Conservation (phyloP, 1,284 basidiomycete species). For the Rhodofomes roseus region DNA sequence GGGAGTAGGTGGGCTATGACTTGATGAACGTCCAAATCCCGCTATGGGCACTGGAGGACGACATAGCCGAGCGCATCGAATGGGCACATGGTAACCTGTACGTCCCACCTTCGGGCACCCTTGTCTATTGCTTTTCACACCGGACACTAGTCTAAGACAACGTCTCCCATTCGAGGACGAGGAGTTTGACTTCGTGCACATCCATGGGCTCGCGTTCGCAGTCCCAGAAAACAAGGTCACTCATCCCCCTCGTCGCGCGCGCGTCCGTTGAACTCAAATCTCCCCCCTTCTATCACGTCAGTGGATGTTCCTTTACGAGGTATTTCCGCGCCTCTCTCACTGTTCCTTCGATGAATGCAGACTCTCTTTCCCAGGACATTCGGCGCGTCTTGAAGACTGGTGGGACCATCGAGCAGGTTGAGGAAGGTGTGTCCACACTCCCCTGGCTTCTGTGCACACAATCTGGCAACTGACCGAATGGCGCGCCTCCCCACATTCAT, state of each 20-base stretch:
- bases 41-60: constrained; percentile 42
- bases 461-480: neutral
- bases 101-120: constrained; percentile 17
- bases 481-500: neutral
- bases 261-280: neutral
- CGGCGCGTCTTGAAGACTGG: constrained; percentile 63
- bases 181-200: constrained; percentile 74
- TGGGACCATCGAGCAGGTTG: constrained; percentile 65
- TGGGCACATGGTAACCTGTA: constrained; percentile 79
- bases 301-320: constrained; percentile 71
- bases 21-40: constrained; percentile 69
- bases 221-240: constrained; percentile 72
- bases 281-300: constrained; percentile 23
- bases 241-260: constrained; percentile 2
- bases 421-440: constrained; percentile 51
- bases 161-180: constrained; percentile 76
- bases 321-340: constrained; percentile 22
- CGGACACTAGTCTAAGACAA: constrained; percentile 54
- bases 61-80: constrained; percentile 50
- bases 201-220: constrained; percentile 57
- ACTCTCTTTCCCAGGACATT: constrained; percentile 48
- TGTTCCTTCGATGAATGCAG: neutral
- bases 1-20: constrained; percentile 66
- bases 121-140: constrained; percentile 7
- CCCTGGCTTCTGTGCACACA: neutral